Percentiles rank a stretch among this genome's conserved stretches.
Conservation (phyloP, 2,329 filamentous ascomycete species). For the Aspergillus pseudoglaucus region DNA sequence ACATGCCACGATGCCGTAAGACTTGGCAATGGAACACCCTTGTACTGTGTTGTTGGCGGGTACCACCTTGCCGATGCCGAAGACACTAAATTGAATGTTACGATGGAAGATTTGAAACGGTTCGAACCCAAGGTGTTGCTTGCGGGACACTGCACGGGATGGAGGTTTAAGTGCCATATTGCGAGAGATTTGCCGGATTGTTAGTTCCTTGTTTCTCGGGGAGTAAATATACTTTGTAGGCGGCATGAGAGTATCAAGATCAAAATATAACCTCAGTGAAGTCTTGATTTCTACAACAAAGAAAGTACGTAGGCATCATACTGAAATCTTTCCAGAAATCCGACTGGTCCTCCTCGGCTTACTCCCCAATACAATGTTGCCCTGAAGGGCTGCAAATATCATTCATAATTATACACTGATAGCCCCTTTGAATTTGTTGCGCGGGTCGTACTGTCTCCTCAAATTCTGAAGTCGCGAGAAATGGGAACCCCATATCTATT, state of each 20-base stretch:
- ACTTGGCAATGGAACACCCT: not conserved
- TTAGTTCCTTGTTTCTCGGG: conserved; percentile 7
- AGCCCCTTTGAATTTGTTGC: conserved; percentile 2
- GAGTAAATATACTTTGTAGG: conserved; percentile 3
- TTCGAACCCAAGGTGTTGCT: conserved; percentile 2
- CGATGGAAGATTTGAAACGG: conserved; percentile 4
- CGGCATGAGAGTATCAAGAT: no score
- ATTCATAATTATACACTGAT: not conserved
- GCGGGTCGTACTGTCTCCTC: not conserved
- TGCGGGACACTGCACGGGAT: conserved; percentile 5
- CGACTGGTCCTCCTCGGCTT: no score
- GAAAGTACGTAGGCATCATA: no score
- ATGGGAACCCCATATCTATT: conserved; percentile 7
- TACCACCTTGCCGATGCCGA: conserved; percentile 5
- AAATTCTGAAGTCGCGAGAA: not conserved
- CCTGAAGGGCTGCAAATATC: no score
- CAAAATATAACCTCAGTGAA: no score
- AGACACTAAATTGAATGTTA: conserved; percentile 1
- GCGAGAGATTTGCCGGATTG: conserved; percentile 2
- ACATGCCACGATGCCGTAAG: conserved; percentile 3
- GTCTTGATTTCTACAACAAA: no score
- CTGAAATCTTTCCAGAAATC: no score
- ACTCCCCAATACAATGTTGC: no score
- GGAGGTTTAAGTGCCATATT: conserved; percentile 6
- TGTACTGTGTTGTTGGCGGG: conserved; percentile 5